Conservation (phyloP, 495 filamentous ascomycete genomes). For the Trichoderma reesei region DNA sequence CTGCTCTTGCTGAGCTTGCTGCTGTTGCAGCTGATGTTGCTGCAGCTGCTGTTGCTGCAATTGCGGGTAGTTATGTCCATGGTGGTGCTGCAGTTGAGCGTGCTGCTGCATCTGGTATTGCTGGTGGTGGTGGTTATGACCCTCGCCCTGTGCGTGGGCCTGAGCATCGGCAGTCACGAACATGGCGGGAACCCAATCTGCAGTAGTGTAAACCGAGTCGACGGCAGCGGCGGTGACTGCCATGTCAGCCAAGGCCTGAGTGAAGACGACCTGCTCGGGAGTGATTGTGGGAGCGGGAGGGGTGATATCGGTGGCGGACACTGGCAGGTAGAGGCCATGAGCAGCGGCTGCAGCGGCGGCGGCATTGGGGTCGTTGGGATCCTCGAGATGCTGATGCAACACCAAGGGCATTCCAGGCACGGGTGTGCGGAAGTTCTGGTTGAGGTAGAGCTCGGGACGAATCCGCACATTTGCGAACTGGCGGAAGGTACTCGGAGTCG, state of each 20-base stretch:
- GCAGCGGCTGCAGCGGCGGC: too few species aligned
- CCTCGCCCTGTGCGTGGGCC: not conserved
- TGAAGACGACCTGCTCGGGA: too few species aligned
- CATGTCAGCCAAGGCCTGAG: too few species aligned
- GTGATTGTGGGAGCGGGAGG: too few species aligned
- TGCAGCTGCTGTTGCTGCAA: not conserved
- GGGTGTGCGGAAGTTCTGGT: constrained; percentile 61
- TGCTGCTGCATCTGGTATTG: not conserved
- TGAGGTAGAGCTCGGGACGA: constrained; percentile 48
- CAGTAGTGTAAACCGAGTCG: too few species aligned
- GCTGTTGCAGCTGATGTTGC: not conserved
- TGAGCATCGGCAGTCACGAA: too few species aligned
- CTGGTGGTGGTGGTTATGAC: not conserved
- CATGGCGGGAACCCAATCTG: too few species aligned
- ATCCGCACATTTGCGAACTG: constrained; percentile 31
- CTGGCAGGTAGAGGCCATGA: too few species aligned
- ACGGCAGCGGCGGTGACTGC: too few species aligned
- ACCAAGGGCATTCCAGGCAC: constrained; percentile 41
- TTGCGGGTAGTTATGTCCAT: not conserved
- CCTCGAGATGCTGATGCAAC: too few species aligned
- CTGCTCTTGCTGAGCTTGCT: not conserved
- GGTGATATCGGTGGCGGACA: too few species aligned
- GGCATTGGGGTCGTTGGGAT: too few species aligned
- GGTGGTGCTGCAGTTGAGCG: not conserved
- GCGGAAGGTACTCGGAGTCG: constrained; percentile 38